Evolutionary conservation across 768 basidiomycete species (phyloP).

Genomic region (Daedaleopsis nitida): DNA sequence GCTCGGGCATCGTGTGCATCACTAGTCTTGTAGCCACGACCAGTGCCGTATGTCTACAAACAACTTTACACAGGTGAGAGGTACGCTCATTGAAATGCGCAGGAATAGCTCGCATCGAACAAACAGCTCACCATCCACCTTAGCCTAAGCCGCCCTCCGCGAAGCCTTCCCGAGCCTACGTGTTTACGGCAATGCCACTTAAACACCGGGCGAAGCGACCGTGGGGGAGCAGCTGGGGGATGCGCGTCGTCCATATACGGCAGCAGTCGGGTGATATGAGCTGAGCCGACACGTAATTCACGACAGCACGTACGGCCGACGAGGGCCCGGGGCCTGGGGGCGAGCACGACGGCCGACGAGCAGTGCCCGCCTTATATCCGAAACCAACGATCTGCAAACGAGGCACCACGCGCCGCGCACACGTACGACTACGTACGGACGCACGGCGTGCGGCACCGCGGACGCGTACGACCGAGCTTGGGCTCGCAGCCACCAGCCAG

Average conservation of each 20-base stretch:
- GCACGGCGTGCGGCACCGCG: constrained; percentile 1
- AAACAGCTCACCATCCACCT: background rate
- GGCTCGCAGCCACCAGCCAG: too few relatives aligned
- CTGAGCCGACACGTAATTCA: constrained; percentile 5
- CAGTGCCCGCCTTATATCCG: constrained; percentile 9
- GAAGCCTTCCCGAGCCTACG: background rate
- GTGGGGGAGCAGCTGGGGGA: background rate
- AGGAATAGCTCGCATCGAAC: background rate
- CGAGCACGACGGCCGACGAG: too few relatives aligned
- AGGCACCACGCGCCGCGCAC: constrained; percentile 2
- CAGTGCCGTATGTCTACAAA: background rate
- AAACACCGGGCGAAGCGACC: constrained; percentile 1
- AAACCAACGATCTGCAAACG: constrained; percentile 13
- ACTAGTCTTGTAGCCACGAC: background rate
- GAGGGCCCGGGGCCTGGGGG: too few relatives aligned
- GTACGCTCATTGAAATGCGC: background rate
- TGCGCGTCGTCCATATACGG: background rate
- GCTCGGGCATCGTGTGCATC: background rate
- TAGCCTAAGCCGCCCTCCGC: background rate
- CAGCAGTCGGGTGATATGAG: background rate
- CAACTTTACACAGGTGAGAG: background rate
- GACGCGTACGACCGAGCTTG: constrained; percentile 8
- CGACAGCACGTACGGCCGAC: background rate
- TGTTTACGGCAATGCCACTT: constrained; percentile 10
- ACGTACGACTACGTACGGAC: constrained; percentile 5